A percentile compares a stretch with the other conserved stretches of the same genome.
Conservation (phyloP, 805 yeast genomes). For the Pichia nanzhaoensis region DNA sequence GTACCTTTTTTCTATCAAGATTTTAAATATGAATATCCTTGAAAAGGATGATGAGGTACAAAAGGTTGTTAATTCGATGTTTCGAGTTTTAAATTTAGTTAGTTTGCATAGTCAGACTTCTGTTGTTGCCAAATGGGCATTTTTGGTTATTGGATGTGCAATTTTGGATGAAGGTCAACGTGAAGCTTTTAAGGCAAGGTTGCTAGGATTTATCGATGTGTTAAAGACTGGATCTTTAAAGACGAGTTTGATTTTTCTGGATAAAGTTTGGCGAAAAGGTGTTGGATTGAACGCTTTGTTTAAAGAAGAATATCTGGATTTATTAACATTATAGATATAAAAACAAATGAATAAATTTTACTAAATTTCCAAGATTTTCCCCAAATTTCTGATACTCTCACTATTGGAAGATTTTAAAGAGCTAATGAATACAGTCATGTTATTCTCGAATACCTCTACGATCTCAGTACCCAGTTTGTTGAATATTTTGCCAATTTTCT, state of each 20-base stretch:
- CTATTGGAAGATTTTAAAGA: constrained; percentile 51
- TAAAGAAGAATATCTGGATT: constrained; percentile 8
- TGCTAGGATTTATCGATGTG: constrained; percentile 14
- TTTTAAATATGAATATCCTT: constrained; percentile 8
- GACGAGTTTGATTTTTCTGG: constrained; percentile 10
- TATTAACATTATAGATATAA: constrained; percentile 2
- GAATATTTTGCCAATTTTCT: constrained; percentile 33
- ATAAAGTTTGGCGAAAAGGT: constrained; percentile 15
- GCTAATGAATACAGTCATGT: constrained; percentile 33
- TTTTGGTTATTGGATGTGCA: constrained; percentile 19
- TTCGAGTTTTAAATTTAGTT: constrained; percentile 10
- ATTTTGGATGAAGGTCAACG: constrained; percentile 10
- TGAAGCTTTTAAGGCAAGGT: constrained; percentile 12
- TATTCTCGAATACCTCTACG: constrained; percentile 37
- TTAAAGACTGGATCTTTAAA: constrained; percentile 12
- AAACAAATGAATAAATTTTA: background rate
- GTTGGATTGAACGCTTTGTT: constrained; percentile 9
- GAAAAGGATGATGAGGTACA: constrained; percentile 9
- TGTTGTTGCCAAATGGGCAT: constrained; percentile 18
- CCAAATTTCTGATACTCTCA: constrained; percentile 42
- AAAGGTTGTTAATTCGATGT: constrained; percentile 6
- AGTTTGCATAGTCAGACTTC: constrained; percentile 15
- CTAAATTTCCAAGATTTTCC: constrained; percentile 18
- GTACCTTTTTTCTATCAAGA: constrained; percentile 12
- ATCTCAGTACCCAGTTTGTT: constrained; percentile 34